These are phyloP conservation scores for Calocera viscosa DNA, from an alignment of 768 basidiomycete species.

Conservation along the genomic window DNA sequence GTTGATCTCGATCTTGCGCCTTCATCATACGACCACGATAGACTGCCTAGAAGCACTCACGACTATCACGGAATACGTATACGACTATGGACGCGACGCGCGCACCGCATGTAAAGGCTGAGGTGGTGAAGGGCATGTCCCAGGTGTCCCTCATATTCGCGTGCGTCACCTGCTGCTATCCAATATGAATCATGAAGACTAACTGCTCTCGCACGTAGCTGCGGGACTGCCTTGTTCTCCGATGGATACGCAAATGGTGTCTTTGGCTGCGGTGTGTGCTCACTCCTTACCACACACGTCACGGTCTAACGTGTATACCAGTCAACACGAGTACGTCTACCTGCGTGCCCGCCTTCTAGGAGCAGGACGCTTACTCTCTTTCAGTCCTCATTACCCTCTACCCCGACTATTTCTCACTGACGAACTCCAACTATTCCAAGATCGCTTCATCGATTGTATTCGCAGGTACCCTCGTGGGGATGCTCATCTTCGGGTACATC, in stretches of 20 bases:
- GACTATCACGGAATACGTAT: neutral
- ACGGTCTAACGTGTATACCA: conserved; percentile 17
- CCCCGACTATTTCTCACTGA: conserved; percentile 32
- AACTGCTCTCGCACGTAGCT: conserved; percentile 27
- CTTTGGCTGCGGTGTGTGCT: conserved; percentile 15
- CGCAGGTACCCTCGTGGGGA: conserved; percentile 77
- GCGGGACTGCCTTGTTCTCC: conserved; percentile 78
- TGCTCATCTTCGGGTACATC: conserved; percentile 43
- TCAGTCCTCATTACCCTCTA: conserved; percentile 55
- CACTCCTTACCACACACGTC: neutral
- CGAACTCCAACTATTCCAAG: conserved; percentile 46
- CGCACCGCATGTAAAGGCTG: neutral
- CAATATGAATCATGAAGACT: conserved; percentile 19
- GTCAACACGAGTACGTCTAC: conserved; percentile 28
- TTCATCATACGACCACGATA: too few species aligned
- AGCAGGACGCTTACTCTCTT: neutral
- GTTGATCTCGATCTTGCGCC: too few species aligned
- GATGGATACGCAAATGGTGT: conserved; percentile 72
- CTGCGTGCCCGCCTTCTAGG: too few species aligned
- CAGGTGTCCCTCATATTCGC: conserved; percentile 77
- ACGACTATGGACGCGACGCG: neutral
- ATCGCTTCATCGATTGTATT: conserved; percentile 61
- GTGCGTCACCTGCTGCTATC: conserved; percentile 32
- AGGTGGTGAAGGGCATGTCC: conserved; percentile 21
- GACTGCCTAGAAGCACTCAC: too few species aligned